Evolutionary conservation across 208 protist species (phyloP).

Genomic region (Leptomonas pyrrhocoris): DNA sequence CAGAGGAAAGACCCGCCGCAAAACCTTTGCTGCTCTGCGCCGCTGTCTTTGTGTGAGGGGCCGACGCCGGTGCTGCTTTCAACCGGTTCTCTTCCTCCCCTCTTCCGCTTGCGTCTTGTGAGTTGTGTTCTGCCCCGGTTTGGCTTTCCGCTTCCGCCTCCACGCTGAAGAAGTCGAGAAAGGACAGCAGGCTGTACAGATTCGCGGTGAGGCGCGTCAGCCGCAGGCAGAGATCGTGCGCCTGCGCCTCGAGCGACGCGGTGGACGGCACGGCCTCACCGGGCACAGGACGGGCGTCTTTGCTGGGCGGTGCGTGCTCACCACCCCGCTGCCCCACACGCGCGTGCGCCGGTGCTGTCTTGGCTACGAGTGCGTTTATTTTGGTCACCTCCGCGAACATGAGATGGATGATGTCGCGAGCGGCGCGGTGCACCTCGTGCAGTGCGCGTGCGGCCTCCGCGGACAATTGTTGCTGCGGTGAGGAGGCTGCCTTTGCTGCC

Average conservation of each 20-base stretch:
- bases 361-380: slow-evolving; percentile 5
- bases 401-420: slow-evolving; percentile 6
- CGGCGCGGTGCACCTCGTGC: slow-evolving; percentile 28
- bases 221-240: slow-evolving; percentile 6
- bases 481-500: not conserved
- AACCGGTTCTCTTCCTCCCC: not conserved
- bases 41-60: not conserved
- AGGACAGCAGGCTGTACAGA: slow-evolving; percentile 30
- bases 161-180: slow-evolving; percentile 36
- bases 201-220: slow-evolving; percentile 23
- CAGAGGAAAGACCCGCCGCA: not conserved
- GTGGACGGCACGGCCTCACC: not conserved
- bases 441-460: slow-evolving; percentile 18
- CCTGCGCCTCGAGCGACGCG: not conserved
- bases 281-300: not conserved
- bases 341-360: not conserved
- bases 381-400: slow-evolving; percentile 5
- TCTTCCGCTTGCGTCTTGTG: not conserved
- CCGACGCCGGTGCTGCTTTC: not conserved
- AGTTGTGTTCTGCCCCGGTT: not conserved
- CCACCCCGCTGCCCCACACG: not conserved
- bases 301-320: not conserved
- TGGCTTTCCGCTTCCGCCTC: slow-evolving; percentile 2
- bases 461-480: slow-evolving; percentile 1
- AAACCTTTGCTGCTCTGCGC: not conserved